phyloP scores from a whole-genome alignment of 345 rosid genomes.

The Pelargonium nanum region DNA sequence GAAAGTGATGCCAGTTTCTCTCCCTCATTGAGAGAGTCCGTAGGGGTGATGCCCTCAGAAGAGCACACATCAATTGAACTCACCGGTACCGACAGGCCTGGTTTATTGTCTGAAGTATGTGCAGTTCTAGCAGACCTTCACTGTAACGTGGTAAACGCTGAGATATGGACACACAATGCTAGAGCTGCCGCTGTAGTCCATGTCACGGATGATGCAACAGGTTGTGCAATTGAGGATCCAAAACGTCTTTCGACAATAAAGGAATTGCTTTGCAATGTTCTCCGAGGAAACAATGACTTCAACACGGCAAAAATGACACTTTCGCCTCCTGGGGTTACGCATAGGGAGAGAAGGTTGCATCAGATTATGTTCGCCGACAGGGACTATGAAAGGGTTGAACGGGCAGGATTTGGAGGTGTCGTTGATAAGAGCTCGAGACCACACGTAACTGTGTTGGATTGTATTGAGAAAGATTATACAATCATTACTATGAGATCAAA shows the following conservation, averaged over 20 bases:
- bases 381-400: constrained; percentile 65
- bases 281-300: constrained; percentile 46
- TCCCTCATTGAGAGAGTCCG: constrained; percentile 50
- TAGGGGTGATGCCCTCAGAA: constrained; percentile 73
- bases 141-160: constrained; percentile 79
- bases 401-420: constrained; percentile 20
- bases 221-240: constrained; percentile 53
- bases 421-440: constrained; percentile 46
- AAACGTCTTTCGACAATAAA: constrained; percentile 47
- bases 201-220: constrained; percentile 53
- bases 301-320: constrained; percentile 49
- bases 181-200: constrained; percentile 90
- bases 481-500: constrained; percentile 71
- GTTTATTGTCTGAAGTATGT: constrained; percentile 78
- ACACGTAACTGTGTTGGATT: constrained; percentile 48
- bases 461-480: constrained; percentile 67
- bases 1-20: constrained; percentile 56
- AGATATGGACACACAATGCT: constrained; percentile 90
- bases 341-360: constrained; percentile 78
- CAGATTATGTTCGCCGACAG: constrained; percentile 90
- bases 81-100: constrained; percentile 77
- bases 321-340: constrained; percentile 47
- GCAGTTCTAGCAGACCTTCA: constrained; percentile 77
- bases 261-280: constrained; percentile 57
- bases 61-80: constrained; percentile 78